Evolutionary conservation across 495 filamentous ascomycete species (phyloP).

Genomic region (Coniosporium apollinis): DNA sequence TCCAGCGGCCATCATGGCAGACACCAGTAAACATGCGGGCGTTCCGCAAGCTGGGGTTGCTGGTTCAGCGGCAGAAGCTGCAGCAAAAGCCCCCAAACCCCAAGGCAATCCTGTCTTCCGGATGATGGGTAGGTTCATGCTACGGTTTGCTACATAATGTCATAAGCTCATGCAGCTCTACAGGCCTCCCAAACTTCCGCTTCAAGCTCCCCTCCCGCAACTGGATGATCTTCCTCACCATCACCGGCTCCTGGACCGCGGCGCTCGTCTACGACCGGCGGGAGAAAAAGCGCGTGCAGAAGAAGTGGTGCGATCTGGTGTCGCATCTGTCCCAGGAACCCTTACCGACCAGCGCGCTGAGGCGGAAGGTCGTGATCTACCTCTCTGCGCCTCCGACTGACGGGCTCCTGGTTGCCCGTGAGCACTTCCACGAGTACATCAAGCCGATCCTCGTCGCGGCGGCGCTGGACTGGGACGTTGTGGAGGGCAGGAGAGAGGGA

Average conservation of each 20-base stretch:
- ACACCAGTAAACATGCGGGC: not conserved
- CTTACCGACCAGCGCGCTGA: constrained; percentile 49
- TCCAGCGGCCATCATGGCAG: too few relatives aligned
- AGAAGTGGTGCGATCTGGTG: constrained; percentile 76
- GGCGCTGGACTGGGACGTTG: constrained; percentile 84
- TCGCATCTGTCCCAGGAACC: constrained; percentile 72
- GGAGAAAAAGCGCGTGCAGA: constrained; percentile 64
- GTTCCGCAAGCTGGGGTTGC: not conserved
- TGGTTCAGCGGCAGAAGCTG: not conserved
- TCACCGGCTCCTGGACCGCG: constrained; percentile 59
- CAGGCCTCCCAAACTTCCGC: constrained; percentile 59
- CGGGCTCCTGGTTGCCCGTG: constrained; percentile 61
- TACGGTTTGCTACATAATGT: not conserved
- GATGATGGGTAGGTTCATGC: constrained; percentile 10
- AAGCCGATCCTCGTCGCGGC: constrained; percentile 85
- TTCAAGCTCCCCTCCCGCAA: constrained; percentile 86
- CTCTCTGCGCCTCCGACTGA: constrained; percentile 75
- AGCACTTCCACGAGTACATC: constrained; percentile 89
- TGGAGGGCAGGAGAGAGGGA: constrained; percentile 78
- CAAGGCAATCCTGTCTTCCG: constrained; percentile 13
- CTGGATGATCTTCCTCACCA: constrained; percentile 84
- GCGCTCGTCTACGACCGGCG: constrained; percentile 78
- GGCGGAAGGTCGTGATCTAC: constrained; percentile 74
- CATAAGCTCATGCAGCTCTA: not conserved
- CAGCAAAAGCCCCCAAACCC: constrained; percentile 4